Base-by-base conservation (phyloP, 257 asterid species). In the Jasminum sambac region DNA sequence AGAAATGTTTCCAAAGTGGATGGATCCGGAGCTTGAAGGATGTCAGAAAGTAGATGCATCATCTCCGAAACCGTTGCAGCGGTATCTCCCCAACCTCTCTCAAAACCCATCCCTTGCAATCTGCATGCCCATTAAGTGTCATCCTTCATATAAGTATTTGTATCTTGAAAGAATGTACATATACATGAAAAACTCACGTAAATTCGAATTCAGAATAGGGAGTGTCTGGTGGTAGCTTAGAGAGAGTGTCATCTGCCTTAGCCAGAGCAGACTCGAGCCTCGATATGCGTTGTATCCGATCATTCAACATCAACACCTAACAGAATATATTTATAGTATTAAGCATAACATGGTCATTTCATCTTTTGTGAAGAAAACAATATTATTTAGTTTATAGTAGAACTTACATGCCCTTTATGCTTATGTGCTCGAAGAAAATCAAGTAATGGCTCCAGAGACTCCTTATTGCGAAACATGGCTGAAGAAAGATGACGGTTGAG, bases 11-110 rank as follows among this genome's bases (percentile, higher is more conserved):
- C 99, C 8, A 95, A 74, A 14, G 92, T 88, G 40, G 96, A 74
- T 6, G 99, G 89, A 71, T 91, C 99, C 11, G 99, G 99, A 68
- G 99, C 98, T 68, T 95, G 98, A 69, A 95, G 95, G 63, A 91
- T 83, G 79, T 95, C 99, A 0, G 96, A 89, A 59, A 95, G 97
- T 62, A 89, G 97, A 72, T 78, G 94, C 95, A 95, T 89, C 88
- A 85, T 87, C 70, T 89, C 92, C 79, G 84, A 40, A 73, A 86
- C 92, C 74, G 81, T 78, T 62, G 26, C 86, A 52, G 97, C 96
- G 17, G 91, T 89, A 77, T 89, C 97, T 58, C 99, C 99, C 99
- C 98, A 95, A 48, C 99, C 99, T 75, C 95, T 87, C 90, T 95
- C 99, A 73, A 95, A 95, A 12, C 99, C 99, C 90, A 95, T 63